These are phyloP conservation scores for Globisporangium iwayamae DNA, from an alignment of 352 stramenopile species.

Conservation along the genomic window DNA sequence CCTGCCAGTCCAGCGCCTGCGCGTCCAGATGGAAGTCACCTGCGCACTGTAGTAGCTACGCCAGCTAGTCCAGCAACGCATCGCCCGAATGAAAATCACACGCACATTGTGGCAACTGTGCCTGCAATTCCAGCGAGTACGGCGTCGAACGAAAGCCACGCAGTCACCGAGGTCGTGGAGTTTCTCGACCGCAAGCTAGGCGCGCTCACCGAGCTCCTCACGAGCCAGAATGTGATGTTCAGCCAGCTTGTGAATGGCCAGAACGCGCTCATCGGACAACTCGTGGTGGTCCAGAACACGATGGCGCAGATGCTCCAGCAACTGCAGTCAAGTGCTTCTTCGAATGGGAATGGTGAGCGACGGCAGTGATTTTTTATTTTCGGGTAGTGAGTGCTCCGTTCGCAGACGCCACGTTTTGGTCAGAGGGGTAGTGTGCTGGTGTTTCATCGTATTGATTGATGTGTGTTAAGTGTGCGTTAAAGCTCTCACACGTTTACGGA, in stretches of 20 bases:
- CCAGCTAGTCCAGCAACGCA: not conserved
- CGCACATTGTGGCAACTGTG: not conserved
- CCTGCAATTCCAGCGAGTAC: not conserved
- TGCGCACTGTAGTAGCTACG: not conserved
- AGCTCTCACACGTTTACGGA: no score
- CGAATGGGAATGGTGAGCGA: not conserved
- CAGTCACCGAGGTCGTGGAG: not conserved
- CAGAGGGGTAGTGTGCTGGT: no score
- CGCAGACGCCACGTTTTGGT: no score
- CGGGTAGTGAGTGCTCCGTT: no score
- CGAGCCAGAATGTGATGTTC: constrained; percentile 1
- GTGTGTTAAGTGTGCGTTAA: no score
- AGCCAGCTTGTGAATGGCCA: constrained; percentile 2
- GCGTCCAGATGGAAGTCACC: no score
- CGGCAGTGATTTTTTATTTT: not conserved
- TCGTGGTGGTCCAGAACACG: not conserved
- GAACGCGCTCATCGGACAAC: constrained; percentile 4
- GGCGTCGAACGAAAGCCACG: not conserved
- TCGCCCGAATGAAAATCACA: no score
- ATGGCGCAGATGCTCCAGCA: constrained; percentile 1
- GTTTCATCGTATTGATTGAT: no score
- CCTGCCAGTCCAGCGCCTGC: not conserved
- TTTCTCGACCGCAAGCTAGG: not conserved
- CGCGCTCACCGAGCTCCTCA: not conserved
- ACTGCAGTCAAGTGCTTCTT: not conserved